These are phyloP conservation scores for Dissophora ornata DNA, from an alignment of 192 early-diverging fungal species.

Conservation along the genomic window DNA sequence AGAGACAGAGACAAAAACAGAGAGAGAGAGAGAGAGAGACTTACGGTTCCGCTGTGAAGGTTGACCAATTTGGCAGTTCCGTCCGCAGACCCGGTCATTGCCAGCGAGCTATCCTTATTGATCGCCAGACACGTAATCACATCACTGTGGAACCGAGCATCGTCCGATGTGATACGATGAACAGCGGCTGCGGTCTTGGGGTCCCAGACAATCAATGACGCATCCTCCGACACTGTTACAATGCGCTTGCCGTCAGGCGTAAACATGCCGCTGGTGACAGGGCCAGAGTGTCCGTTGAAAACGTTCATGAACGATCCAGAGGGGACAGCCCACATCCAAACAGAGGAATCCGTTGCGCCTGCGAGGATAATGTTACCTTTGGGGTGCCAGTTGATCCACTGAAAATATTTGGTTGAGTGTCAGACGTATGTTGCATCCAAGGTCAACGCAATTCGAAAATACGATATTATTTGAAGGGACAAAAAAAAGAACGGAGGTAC, in stretches of 20 bases:
- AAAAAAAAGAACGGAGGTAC: slow-evolving; percentile 10
- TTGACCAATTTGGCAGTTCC: slow-evolving; percentile 83
- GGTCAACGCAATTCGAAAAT: no score
- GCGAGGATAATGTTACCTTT: slow-evolving; percentile 90
- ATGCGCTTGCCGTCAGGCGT: slow-evolving; percentile 91
- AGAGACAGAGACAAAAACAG: not conserved
- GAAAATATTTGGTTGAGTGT: no score
- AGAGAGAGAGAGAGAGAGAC: slow-evolving; percentile 15
- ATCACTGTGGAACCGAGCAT: slow-evolving; percentile 88
- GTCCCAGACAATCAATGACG: slow-evolving; percentile 89
- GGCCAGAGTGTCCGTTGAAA: slow-evolving; percentile 87
- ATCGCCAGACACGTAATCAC: slow-evolving; percentile 81
- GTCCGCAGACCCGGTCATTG: slow-evolving; percentile 87
- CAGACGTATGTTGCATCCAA: no score
- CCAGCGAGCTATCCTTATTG: slow-evolving; percentile 78
- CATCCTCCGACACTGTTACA: slow-evolving; percentile 87
- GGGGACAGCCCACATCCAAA: slow-evolving; percentile 99
- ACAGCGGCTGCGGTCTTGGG: slow-evolving; percentile 85
- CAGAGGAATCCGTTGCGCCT: slow-evolving; percentile 86
- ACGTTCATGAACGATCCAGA: slow-evolving; percentile 93
- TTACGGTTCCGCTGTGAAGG: slow-evolving; percentile 73
- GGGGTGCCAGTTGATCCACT: slow-evolving; percentile 98
- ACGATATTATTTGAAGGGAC: not conserved
- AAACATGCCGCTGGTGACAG: slow-evolving; percentile 90
- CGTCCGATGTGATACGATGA: slow-evolving; percentile 70